Base-by-base conservation (phyloP, 345 rosid species). In the Melaleuca quinquenervia region DNA sequence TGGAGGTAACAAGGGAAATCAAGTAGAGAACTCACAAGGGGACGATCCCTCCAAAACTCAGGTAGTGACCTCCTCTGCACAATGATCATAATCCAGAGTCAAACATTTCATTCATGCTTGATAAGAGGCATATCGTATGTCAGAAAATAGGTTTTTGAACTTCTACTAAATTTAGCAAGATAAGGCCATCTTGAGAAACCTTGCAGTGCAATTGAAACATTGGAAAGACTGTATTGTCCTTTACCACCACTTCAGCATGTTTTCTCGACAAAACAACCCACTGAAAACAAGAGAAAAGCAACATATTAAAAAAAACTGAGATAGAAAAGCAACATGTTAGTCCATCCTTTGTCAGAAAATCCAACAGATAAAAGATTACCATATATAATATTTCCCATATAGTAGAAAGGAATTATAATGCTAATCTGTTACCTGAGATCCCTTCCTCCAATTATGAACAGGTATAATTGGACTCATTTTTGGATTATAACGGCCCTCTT, bases 401-500 rank as follows among this genome's bases (percentile, higher is more conserved):
- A 32, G 29, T 41, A 74, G 55, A 45, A 84, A 45, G 53, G 78
- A 87, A 24, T 74, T 48, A 49, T 49, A 49, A 50, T 52, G 58
- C 52, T 55, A 44, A 64, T 52, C 36, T 76, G 78, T 84, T 41
- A 97, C 99, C 98, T 97, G 99, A 85, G 99, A 97, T 84, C 99
- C 99, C 90, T 97, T 97, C 94, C 99, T 93, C 99, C 99, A 96
- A 90, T 94, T 96, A 88, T 90, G 86, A 87, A 94, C 94, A 88
- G 95, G 98, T 86, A 97, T 91, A 56, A 91, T 83, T 62, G 97
- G 96, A 90, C 86, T 78, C 98, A 97, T 96, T 91, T 90, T 97
- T 80, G 99, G 99, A 89, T 97, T 97, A 88, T 97, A 97, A 78
- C 99, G 98, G 18, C 98, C 98, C 89, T 97, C 98, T 89, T 97